A percentile compares a stretch with the other conserved stretches of the same genome.
These are phyloP conservation scores for Warburgia ugandensis DNA, from an alignment of 164 flowering plant species.

Conservation along the genomic window DNA sequence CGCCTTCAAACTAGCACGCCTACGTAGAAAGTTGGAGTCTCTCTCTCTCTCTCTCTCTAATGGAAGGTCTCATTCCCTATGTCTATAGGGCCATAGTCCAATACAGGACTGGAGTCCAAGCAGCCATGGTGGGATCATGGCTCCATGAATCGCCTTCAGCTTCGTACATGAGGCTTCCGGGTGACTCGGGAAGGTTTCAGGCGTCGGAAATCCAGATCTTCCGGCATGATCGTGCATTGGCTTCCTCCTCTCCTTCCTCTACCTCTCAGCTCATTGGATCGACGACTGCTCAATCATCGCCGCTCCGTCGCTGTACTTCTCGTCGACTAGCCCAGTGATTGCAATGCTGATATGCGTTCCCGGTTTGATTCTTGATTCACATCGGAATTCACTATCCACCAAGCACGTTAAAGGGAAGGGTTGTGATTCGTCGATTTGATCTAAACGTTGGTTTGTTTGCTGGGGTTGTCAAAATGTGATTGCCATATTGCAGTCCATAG, in stretches of 20 bases:
- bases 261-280: constrained; percentile 4
- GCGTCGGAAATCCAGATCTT: constrained; percentile 31
- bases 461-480: neutral
- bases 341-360: neutral
- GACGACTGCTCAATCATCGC: constrained; percentile 18
- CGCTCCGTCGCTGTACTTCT: constrained; percentile 21
- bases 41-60: constrained; percentile 17
- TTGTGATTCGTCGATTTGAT: neutral
- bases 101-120: constrained; percentile 36
- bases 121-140: constrained; percentile 24
- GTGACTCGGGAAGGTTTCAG: constrained; percentile 66
- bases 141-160: constrained; percentile 54
- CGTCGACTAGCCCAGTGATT: constrained; percentile 18
- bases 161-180: constrained; percentile 53
- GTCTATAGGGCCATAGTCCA: constrained; percentile 59
- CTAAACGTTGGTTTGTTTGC: neutral
- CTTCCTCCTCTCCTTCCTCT: constrained; percentile 20
- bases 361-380: neutral
- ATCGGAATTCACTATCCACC: neutral
- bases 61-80: constrained; percentile 84
- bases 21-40: no score
- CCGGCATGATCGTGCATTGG: constrained; percentile 21
- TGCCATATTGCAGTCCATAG: neutral
- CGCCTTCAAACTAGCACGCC: no score
- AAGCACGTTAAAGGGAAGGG: neutral